These are phyloP conservation scores for Fraxinus albicans DNA, from an alignment of 305 asterid species.

Conservation along the genomic window DNA sequence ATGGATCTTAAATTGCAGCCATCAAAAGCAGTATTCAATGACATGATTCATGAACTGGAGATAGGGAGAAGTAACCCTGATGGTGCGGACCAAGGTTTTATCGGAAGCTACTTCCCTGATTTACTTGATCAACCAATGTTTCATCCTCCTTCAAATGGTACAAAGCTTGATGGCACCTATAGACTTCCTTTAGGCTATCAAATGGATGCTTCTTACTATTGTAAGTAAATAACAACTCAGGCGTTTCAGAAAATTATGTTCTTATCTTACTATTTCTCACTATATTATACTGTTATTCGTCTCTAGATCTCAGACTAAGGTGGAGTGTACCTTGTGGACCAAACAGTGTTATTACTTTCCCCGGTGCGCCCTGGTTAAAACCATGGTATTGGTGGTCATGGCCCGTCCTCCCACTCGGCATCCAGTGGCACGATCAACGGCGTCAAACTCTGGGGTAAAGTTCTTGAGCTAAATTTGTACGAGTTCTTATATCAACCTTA, in stretches of 20 bases:
- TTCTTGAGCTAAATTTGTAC: not conserved
- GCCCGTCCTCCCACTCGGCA: constrained; percentile 91
- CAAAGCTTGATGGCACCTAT: constrained; percentile 64
- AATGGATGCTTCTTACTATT: constrained; percentile 96
- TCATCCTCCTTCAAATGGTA: constrained; percentile 63
- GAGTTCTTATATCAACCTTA: not conserved
- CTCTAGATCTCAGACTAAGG: constrained; percentile 70
- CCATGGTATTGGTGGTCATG: constrained; percentile 99
- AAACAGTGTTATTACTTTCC: constrained; percentile 89
- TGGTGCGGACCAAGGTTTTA: constrained; percentile 95
- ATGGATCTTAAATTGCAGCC: constrained; percentile 52
- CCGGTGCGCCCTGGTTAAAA: constrained; percentile 87
- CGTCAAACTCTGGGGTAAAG: constrained; percentile 77
- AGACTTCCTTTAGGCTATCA: constrained; percentile 94
- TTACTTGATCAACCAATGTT: constrained; percentile 74
- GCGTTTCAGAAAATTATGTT: not conserved
- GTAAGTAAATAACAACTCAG: constrained; percentile 43
- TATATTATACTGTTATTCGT: not conserved
- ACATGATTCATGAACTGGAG: constrained; percentile 76
- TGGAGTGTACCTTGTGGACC: constrained; percentile 98
- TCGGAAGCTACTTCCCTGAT: constrained; percentile 74
- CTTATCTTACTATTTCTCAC: not conserved
- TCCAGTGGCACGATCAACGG: constrained; percentile 78
- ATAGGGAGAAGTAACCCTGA: constrained; percentile 67
- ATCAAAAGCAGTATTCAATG: constrained; percentile 62